Evolutionary conservation across 176 grass and related monocot genomes (phyloP).

Genomic region (Pontederia crassipes): DNA sequence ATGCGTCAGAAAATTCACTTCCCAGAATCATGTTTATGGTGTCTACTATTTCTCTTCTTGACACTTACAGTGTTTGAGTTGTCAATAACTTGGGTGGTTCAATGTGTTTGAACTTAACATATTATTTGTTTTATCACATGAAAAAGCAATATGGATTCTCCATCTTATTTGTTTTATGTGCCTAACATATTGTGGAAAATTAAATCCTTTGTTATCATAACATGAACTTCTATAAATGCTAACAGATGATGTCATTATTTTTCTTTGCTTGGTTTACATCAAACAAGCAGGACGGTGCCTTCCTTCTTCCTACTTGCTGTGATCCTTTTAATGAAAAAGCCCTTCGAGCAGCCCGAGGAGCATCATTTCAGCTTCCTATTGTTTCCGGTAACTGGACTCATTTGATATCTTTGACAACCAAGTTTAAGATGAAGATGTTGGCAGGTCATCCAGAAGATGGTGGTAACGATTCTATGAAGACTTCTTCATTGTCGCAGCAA

Average conservation of each 20-base stretch:
- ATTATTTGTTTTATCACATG: no score
- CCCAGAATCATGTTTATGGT: no score
- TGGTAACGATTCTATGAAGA: conserved; percentile 24
- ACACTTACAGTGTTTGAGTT: no score
- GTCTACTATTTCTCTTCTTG: no score
- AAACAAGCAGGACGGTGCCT: conserved; percentile 61
- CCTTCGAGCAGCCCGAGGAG: conserved; percentile 73
- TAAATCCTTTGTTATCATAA: no score
- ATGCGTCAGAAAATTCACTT: no score
- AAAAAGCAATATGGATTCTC: no score
- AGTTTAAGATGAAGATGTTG: conserved; percentile 53
- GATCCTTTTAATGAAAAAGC: conserved; percentile 97
- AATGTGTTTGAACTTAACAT: no score
- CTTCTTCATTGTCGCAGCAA: conserved; percentile 30
- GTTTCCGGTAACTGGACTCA: conserved; percentile 55
- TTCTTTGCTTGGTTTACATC: conserved; percentile 8
- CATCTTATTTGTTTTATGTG: no score
- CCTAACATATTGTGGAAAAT: no score
- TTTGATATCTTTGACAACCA: conserved; percentile 24
- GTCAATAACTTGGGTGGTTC: no score
- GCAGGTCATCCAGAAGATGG: conserved; percentile 64
- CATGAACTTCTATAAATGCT: not conserved
- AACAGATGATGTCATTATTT: not conserved
- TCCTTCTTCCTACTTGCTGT: conserved; percentile 80
- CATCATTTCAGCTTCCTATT: conserved; percentile 76